A percentile compares a stretch with the other conserved stretches of the same genome.
Evolutionary conservation across 805 yeast genomes (phyloP).

Genomic region (Zygotorulaspora chibaensis): DNA sequence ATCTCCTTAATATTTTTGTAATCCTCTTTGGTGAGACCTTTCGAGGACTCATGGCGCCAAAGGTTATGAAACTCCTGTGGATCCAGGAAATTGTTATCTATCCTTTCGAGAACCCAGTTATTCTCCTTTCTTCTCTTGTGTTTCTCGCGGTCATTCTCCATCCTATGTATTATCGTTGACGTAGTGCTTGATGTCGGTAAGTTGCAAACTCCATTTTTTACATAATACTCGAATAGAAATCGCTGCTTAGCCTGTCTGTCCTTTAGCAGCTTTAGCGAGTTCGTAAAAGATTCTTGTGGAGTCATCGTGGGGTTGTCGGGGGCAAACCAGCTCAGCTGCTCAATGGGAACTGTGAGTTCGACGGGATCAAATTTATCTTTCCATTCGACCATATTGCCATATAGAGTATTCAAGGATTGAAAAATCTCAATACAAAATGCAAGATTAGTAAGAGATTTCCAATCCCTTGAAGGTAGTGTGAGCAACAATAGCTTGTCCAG

Average conservation of each 20-base stretch:
- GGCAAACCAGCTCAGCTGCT: slow-evolving; percentile 9
- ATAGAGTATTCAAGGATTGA: slow-evolving; percentile 11
- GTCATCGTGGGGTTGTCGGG: slow-evolving; percentile 3
- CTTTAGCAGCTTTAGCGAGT: slow-evolving; percentile 6
- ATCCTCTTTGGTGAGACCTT: slow-evolving; percentile 43
- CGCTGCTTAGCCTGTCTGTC: slow-evolving; percentile 14
- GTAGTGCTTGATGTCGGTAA: slow-evolving; percentile 18
- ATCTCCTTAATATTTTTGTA: slow-evolving; percentile 50
- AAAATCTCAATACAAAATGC: slow-evolving; percentile 18
- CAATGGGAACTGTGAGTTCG: slow-evolving; percentile 5
- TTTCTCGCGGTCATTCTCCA: slow-evolving; percentile 91
- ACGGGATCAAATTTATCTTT: neutral
- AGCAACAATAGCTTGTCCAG: slow-evolving; percentile 21
- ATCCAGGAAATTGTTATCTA: slow-evolving; percentile 33
- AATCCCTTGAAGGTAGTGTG: slow-evolving; percentile 20
- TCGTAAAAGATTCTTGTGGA: slow-evolving; percentile 10
- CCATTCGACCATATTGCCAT: slow-evolving; percentile 9
- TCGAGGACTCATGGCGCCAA: slow-evolving; percentile 35
- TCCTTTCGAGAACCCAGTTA: slow-evolving; percentile 63
- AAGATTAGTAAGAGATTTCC: slow-evolving; percentile 21
- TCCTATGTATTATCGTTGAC: slow-evolving; percentile 64
- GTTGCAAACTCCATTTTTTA: slow-evolving; percentile 7
- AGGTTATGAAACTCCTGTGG: slow-evolving; percentile 47
- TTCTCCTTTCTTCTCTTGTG: slow-evolving; percentile 81
- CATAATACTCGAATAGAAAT: slow-evolving; percentile 10